These are phyloP conservation scores for Bryoerythrophyllum caledonicum DNA, from an alignment of 225 moss, liverwort and hornwort genomes.

Conservation along the genomic window DNA sequence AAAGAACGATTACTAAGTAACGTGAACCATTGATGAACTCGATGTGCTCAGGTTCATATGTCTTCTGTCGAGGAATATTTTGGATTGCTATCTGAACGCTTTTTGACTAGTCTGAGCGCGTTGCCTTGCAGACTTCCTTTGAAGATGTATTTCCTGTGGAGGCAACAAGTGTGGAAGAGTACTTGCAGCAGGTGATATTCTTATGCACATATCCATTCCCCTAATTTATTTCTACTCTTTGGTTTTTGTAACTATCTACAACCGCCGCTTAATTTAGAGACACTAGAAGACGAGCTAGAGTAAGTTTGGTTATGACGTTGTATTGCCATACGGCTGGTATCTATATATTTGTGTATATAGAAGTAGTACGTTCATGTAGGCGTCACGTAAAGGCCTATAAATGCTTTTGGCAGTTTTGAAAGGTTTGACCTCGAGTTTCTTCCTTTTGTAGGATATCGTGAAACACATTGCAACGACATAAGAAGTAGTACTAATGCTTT, in stretches of 20 bases:
- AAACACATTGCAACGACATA: not conserved
- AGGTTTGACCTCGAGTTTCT: not conserved
- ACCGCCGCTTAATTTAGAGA: not conserved
- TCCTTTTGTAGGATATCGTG: not conserved
- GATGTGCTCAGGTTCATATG: not conserved
- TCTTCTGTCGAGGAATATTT: not conserved
- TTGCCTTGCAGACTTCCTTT: constrained; percentile 67
- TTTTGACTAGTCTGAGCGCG: not conserved
- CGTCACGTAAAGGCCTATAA: not conserved
- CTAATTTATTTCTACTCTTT: not conserved
- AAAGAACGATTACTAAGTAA: not conserved
- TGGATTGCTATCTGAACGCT: not conserved
- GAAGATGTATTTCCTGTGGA: constrained; percentile 93
- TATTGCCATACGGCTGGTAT: not conserved
- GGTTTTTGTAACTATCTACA: not conserved
- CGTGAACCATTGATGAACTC: not conserved
- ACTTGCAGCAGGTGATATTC: constrained; percentile 66
- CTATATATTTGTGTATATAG: not conserved
- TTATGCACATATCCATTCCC: not conserved
- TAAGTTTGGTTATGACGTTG: not conserved
- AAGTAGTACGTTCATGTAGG: constrained; percentile 6
- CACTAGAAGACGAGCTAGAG: not conserved
- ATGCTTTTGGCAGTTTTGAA: not conserved
- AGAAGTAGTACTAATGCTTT: not conserved
- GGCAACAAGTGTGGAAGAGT: constrained; percentile 87